phyloP scores from a whole-genome alignment of 495 filamentous ascomycete genomes.

The Opeltia flavorubescens region DNA sequence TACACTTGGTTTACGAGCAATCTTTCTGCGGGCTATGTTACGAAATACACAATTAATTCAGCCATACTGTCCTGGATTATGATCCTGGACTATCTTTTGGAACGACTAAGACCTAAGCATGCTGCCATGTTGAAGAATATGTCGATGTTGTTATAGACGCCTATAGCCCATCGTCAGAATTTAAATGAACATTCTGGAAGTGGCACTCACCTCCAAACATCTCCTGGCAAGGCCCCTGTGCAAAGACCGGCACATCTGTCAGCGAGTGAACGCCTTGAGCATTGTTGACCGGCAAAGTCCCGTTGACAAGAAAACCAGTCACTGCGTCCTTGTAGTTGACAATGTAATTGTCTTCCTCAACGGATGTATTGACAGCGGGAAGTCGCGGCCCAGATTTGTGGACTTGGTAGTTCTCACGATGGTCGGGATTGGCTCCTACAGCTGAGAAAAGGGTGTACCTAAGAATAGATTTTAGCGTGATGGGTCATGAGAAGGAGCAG shows the following conservation, averaged over 20 bases:
- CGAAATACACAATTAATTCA: too few relatives aligned
- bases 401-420: slow-evolving; percentile 51
- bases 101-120: slow-evolving; percentile 42
- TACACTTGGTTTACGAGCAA: too few relatives aligned
- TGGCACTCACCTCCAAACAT: slow-evolving; percentile 39
- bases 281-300: slow-evolving; percentile 44
- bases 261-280: slow-evolving; percentile 54
- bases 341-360: slow-evolving; percentile 30
- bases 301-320: slow-evolving; percentile 53
- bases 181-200: neutral
- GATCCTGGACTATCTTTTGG: neutral
- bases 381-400: slow-evolving; percentile 39
- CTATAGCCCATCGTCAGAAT: neutral
- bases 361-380: slow-evolving; percentile 35
- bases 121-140: slow-evolving; percentile 59
- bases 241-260: slow-evolving; percentile 64
- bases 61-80: too few relatives aligned
- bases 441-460: slow-evolving; percentile 53
- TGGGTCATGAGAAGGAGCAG: neutral
- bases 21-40: too few relatives aligned
- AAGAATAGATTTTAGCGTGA: neutral
- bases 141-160: slow-evolving; percentile 50
- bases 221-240: slow-evolving; percentile 58
- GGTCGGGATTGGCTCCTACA: slow-evolving; percentile 48
- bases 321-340: slow-evolving; percentile 47